Base-by-base conservation (phyloP, 208 protist species). In the Tetramitus jugosus region DNA sequence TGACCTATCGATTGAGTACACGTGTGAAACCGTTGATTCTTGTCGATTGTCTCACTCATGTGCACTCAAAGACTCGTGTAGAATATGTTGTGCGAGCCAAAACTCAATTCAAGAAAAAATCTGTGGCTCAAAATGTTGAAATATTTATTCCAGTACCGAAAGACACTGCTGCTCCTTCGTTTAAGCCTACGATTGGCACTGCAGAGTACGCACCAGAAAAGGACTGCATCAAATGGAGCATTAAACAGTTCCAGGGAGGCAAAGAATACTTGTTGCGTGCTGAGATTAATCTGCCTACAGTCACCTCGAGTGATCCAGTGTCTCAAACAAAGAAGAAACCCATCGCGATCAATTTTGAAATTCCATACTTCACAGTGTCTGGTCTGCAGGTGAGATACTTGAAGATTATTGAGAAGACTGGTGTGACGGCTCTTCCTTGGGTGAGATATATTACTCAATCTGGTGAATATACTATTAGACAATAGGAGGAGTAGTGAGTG, bases 371-470 rank as follows among this genome's bases (percentile, higher is more conserved):
- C 78, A 96, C 95, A 0, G 92, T 97, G 13, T 98, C 96, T 0
- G 97, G 96, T 56, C 92, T 99, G 43, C 95, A 99, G 85, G 96
- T 99, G 68, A 90, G 96, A 26, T 99, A 99, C 79, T 84, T 99
- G 31, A 99, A 98, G 86, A 92, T 99, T 61, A 89, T 93, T 37
- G 97, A 99, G 87, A 93, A 95, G 82, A 92, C 85, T 37, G 94
- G 95, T 80, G 98, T 98, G 81, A 84, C 94, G 80, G 94, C 96
- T 4, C 82, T 97, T 26, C 96, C 96, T 45, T 99, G 97, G 97
- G 96, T 99, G 61, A 89, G 97, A n/a, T 99, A 99, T 86, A 90
- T 98, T 26, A 98, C 96, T 26, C 87, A 94, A 83, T 97, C 91
- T 80, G 96, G 96, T 7, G 92, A 97, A 62, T 98, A 98, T 82